Base-by-base conservation (phyloP, 192 early-diverging fungal species). In the Spizellomyces punctatus region DNA sequence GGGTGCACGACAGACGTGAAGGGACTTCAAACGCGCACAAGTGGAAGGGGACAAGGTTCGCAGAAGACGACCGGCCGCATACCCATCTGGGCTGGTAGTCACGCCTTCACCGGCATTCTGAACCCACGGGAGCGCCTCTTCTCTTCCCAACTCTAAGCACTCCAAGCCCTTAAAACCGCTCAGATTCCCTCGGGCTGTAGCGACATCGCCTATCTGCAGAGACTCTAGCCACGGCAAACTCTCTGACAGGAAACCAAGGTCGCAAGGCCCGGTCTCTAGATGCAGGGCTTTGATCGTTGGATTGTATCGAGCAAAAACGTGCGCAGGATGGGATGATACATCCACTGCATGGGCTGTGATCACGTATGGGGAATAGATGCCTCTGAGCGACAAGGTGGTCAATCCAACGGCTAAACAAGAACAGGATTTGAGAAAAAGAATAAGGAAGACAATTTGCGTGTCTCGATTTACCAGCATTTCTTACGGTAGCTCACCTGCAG, bases 121-220 rank as follows among this genome's bases (percentile, higher is more conserved):
- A 36, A 36, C 27, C 54, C 54, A 56, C 4, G 54, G n/a, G n/a
- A 56, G n/a, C 54, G 54, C n/a, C n/a, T 56, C 54, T 56, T n/a
- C n/a, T 19, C 7, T 56, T n/a, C 54, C 54, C 22, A 56, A 56
- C n/a, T n/a, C 22, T 56, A 56, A 6, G 5, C 22, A 6, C 22
- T 22, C n/a, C 22, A 56, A 56, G 22, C 22, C 22, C 22, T n/a
- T 19, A 7, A 56, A 56, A n/a, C 54, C 22, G 7, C 54, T 56
- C 54, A 56, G 22, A 7, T 56, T 22, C 22, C 54, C 54, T 19
- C 54, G 54, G 6, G 54, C 54, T n/a, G 22, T n/a, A 22, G 54
- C 54, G 22, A 56, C 54, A 56, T 56, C 54, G 54, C 54, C 54
- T 19, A 56, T n/a, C 54, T 56, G n/a, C 54, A 56, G 7, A n/a